Base-by-base conservation (phyloP, 208 protist species). In the Leishmania braziliensis region DNA sequence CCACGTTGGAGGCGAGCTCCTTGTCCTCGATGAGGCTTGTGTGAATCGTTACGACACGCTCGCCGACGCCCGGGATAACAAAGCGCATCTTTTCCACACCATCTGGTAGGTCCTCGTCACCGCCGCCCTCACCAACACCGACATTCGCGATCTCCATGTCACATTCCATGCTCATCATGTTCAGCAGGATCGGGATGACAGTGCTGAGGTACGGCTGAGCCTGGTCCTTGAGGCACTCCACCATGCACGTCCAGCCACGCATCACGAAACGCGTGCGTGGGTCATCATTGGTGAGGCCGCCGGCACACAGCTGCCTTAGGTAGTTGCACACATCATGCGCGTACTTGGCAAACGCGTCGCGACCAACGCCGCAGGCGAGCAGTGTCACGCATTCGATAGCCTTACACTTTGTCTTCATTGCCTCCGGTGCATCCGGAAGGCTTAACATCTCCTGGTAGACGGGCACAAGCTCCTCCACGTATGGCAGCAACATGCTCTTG, bases 161-260 rank as follows among this genome's bases (percentile, higher is more conserved):
- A 85, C 93, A 96, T 39, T 97, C 88, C 66, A 89, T 69, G 76
- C 90, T 85, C 89, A 95, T 92, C 83, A 95, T 91, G 23, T 74
- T 84, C 73, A 98, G 81, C 50, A 98, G 86, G 72, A 94, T 87
- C 33, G 92, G 92, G 48, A 98, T 85, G 43, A 98, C 87, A 33
- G 86, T 75, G 10, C 86, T 77, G 79, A 98, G 80, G 79, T 98
- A 98, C 6, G 93, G 93, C 70, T 90, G 77, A 3, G 93, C 88
- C 65, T 93, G 89, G 46, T 88, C 89, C 73, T 88, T 85, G 33
- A 98, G 88, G 78, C 92, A 97, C 79, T 98, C 92, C 70, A 93
- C 90, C 95, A 98, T 98, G 85, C 93, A 97, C 1, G 92, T 95
- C 93, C 93, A 98, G 6, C 93, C 95, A 58, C 95, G 95, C 80